Conservation (phyloP, 495 filamentous ascomycete genomes). For the Penicillium pancosmium region DNA sequence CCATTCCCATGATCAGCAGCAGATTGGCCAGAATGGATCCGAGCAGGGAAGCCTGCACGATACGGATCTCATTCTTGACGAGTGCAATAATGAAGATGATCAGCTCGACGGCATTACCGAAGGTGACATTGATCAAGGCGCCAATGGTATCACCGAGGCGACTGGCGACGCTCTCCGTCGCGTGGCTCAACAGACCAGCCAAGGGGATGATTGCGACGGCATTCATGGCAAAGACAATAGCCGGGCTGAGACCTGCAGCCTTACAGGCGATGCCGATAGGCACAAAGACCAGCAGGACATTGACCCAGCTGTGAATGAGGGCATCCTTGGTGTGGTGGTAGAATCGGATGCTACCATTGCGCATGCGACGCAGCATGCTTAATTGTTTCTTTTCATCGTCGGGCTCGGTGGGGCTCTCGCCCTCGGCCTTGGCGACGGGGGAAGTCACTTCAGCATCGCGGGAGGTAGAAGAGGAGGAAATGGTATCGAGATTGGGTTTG, state of each 20-base stretch:
- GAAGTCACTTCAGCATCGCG: constrained; percentile 46
- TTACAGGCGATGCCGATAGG: constrained; percentile 73
- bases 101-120: constrained; percentile 87
- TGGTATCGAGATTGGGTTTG: constrained; percentile 14
- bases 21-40: constrained; percentile 89
- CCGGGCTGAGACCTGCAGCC: constrained; percentile 50
- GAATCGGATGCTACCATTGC: constrained; percentile 41
- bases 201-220: constrained; percentile 82
- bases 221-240: constrained; percentile 75
- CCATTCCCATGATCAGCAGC: constrained; percentile 88
- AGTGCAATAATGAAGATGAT: constrained; percentile 68
- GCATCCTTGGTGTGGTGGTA: constrained; percentile 42
- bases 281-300: constrained; percentile 77
- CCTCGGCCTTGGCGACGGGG: constrained; percentile 6
- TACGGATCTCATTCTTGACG: constrained; percentile 73
- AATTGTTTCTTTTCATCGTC: constrained; percentile 26
- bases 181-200: constrained; percentile 76
- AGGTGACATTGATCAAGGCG: constrained; percentile 82
- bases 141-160: constrained; percentile 80
- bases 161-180: constrained; percentile 79
- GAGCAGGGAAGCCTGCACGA: constrained; percentile 85
- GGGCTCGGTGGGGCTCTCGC: constrained; percentile 16
- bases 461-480: constrained; percentile 12
- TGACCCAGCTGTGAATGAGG: constrained; percentile 68
- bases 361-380: constrained; percentile 34